Evolutionary conservation across 192 early-diverging fungal genomes (phyloP).

Genomic region (Entomortierella parvispora): DNA sequence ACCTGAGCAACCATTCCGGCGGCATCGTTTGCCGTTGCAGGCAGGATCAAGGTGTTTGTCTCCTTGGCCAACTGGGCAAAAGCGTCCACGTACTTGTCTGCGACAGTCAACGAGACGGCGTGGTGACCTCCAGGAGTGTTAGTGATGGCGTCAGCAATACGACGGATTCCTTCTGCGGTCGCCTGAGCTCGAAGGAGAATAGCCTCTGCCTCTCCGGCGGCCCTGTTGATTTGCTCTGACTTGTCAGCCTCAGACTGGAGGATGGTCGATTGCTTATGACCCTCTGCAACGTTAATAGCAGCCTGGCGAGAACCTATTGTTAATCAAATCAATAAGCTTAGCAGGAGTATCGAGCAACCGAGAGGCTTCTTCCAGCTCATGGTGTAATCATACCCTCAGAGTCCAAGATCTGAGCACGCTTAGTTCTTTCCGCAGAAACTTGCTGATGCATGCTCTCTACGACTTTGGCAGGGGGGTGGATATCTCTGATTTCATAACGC

Average conservation of each 20-base stretch:
- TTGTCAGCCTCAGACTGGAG: conserved; percentile 95
- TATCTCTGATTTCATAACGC: conserved; percentile 96
- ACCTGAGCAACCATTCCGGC: conserved; percentile 92
- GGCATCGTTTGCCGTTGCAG: conserved; percentile 83
- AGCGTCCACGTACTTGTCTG: conserved; percentile 96
- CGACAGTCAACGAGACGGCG: conserved; percentile 90
- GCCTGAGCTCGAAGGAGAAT: conserved; percentile 87
- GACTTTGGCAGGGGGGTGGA: conserved; percentile 94
- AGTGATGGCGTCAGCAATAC: conserved; percentile 82
- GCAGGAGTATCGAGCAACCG: background rate
- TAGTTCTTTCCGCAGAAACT: conserved; percentile 95
- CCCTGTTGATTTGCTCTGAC: conserved; percentile 89
- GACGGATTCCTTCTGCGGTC: conserved; percentile 81
- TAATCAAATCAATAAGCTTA: background rate
- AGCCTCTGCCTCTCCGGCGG: conserved; percentile 89
- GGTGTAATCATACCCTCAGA: conserved; percentile 63
- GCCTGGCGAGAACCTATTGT: conserved; percentile 79
- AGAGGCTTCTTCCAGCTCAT: background rate
- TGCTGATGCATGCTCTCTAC: conserved; percentile 98
- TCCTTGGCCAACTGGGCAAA: conserved; percentile 95
- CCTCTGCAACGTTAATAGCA: conserved; percentile 98
- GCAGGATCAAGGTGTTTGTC: conserved; percentile 89
- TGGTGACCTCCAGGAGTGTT: conserved; percentile 73
- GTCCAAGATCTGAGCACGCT: conserved; percentile 94
- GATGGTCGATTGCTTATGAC: conserved; percentile 89